These are phyloP conservation scores for Suillus discolor DNA, from an alignment of 768 basidiomycete genomes.

Conservation along the genomic window DNA sequence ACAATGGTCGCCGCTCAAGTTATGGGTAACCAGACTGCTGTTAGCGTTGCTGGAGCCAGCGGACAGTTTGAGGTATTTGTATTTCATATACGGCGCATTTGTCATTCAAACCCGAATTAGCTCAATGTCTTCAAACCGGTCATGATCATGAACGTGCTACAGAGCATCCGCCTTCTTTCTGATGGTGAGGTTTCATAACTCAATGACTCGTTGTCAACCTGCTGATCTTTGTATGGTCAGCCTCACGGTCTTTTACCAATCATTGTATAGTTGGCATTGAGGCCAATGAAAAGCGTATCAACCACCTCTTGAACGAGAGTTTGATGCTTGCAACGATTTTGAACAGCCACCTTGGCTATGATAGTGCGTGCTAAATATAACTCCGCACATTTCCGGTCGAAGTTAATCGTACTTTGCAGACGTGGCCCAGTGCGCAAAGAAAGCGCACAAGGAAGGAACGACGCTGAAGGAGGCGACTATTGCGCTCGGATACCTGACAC, in stretches of 20 bases:
- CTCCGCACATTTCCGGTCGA: not conserved
- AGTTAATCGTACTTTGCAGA: conserved; percentile 48
- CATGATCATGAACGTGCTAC: conserved; percentile 96
- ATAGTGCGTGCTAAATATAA: conserved; percentile 67
- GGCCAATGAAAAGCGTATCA: conserved; percentile 95
- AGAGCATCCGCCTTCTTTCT: conserved; percentile 90
- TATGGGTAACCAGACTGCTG: conserved; percentile 94
- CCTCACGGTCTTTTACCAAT: conserved; percentile 91
- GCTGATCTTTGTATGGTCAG: conserved; percentile 38
- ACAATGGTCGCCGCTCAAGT: conserved; percentile 99
- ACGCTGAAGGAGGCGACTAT: conserved; percentile 96
- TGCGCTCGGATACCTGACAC: conserved; percentile 78
- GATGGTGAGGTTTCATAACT: conserved; percentile 62
- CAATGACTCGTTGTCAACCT: conserved; percentile 3
- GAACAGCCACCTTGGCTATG: conserved; percentile 95
- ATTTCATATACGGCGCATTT: conserved; percentile 10
- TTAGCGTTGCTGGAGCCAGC: conserved; percentile 90
- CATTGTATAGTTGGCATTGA: conserved; percentile 96
- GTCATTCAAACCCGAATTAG: conserved; percentile 37
- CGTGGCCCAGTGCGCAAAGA: conserved; percentile 98
- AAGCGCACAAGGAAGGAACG: conserved; percentile 98
- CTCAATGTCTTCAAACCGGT: conserved; percentile 99
- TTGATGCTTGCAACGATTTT: conserved; percentile 98
- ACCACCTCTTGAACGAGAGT: conserved; percentile 87
- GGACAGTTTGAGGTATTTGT: conserved; percentile 94